A percentile compares a stretch with the other conserved stretches of the same genome.
Conservation (phyloP, 2,329 filamentous ascomycete genomes). For the Paracamarosporium sp. region DNA sequence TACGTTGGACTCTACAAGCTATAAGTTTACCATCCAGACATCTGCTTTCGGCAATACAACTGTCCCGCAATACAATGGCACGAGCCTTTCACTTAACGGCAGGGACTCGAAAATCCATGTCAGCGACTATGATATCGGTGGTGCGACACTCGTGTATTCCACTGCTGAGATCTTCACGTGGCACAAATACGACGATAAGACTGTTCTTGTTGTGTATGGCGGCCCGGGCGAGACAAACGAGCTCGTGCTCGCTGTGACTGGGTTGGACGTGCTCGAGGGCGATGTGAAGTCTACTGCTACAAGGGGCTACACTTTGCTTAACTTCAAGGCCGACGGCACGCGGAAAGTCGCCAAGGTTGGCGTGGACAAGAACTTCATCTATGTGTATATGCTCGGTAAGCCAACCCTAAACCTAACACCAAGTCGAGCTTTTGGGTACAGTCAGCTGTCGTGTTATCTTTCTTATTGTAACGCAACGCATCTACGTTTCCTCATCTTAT, state of each 20-base stretch:
- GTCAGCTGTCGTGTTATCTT: no score
- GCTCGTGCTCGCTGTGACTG: conserved; percentile 56
- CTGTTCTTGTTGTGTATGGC: conserved; percentile 69
- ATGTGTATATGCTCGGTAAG: conserved; percentile 64
- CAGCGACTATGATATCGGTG: conserved; percentile 69
- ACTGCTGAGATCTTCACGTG: conserved; percentile 73
- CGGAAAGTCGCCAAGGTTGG: conserved; percentile 59
- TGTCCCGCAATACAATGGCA: conserved; percentile 65
- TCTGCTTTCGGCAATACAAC: conserved; percentile 61
- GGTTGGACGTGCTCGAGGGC: conserved; percentile 51
- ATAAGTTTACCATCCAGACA: conserved; percentile 69
- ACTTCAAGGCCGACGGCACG: conserved; percentile 63
- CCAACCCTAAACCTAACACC: neutral
- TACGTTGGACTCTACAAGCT: conserved; percentile 63
- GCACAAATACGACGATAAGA: conserved; percentile 67
- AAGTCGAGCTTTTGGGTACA: no score
- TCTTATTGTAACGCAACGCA: no score
- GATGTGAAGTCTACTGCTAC: conserved; percentile 44
- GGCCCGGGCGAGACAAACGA: conserved; percentile 69
- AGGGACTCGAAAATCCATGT: conserved; percentile 73
- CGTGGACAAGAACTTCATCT: conserved; percentile 51
- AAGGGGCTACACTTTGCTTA: conserved; percentile 56
- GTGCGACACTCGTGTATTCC: conserved; percentile 68
- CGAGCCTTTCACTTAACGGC: conserved; percentile 62
- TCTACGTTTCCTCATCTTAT: neutral